A percentile compares a stretch with the other conserved stretches of the same genome.
phyloP scores from a whole-genome alignment of 1,284 basidiomycete genomes.

The Leccinum subrobustum region DNA sequence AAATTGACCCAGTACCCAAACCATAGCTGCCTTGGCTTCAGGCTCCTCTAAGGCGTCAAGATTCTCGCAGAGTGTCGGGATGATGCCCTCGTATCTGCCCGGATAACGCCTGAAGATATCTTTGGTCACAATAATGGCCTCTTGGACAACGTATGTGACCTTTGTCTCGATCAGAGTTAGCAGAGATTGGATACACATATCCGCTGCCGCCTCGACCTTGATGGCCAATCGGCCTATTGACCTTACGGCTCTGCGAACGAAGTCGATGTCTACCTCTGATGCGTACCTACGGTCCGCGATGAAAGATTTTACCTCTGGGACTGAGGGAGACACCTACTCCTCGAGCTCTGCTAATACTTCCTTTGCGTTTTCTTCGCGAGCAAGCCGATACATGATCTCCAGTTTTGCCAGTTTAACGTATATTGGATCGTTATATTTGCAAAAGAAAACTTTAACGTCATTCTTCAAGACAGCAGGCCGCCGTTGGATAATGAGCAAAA shows the following conservation, averaged over 20 bases:
- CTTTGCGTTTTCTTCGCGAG: slow-evolving; percentile 85
- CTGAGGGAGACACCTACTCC: slow-evolving; percentile 61
- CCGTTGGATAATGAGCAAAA: slow-evolving; percentile 94
- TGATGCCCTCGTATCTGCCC: slow-evolving; percentile 94
- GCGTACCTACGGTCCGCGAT: slow-evolving; percentile 69
- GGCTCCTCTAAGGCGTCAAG: slow-evolving; percentile 93
- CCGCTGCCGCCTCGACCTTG: slow-evolving; percentile 90
- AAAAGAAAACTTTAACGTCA: slow-evolving; percentile 99
- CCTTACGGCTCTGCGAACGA: slow-evolving; percentile 95
- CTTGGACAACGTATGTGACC: slow-evolving; percentile 96
- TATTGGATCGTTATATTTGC: slow-evolving; percentile 99
- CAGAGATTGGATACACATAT: slow-evolving; percentile 86
- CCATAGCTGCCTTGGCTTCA: slow-evolving; percentile 94
- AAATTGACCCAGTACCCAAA: slow-evolving; percentile 99
- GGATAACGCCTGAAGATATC: slow-evolving; percentile 98
- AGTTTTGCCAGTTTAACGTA: slow-evolving; percentile 99
- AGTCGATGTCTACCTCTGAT: slow-evolving; percentile 97
- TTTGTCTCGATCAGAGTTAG: slow-evolving; percentile 90
- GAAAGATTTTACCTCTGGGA: slow-evolving; percentile 1
- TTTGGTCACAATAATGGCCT: slow-evolving; percentile 96
- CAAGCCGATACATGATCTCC: slow-evolving; percentile 97
- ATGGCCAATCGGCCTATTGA: slow-evolving; percentile 96
- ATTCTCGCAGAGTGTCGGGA: slow-evolving; percentile 89
- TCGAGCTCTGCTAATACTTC: slow-evolving; percentile 93
- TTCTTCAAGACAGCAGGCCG: slow-evolving; percentile 91